phyloP scores from a whole-genome alignment of 164 flowering plant genomes.

The Vitis cinerea region DNA sequence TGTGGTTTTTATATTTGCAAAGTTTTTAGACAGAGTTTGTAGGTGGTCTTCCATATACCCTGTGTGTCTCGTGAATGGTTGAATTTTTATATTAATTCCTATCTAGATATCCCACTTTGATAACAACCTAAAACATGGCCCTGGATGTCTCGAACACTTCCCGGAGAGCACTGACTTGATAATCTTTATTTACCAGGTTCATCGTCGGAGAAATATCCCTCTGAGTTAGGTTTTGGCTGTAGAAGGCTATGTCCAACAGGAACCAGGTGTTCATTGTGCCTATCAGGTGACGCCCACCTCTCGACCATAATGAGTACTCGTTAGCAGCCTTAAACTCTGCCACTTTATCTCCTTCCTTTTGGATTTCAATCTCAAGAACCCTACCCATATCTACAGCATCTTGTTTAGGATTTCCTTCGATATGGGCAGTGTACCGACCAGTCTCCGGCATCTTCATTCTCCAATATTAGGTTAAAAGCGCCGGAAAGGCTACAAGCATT shows the following conservation, averaged over 20 bases:
- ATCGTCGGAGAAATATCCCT: conserved; percentile 44
- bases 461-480: conserved; percentile 44
- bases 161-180: conserved; percentile 23
- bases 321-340: conserved; percentile 30
- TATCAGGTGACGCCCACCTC: conserved; percentile 36
- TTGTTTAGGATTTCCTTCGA: conserved; percentile 49
- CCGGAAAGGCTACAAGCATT: conserved; percentile 51
- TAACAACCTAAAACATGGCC: conserved; percentile 30
- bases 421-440: conserved; percentile 48
- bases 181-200: conserved; percentile 15
- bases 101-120: no score
- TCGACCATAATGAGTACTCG: conserved; percentile 31
- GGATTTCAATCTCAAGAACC: conserved; percentile 48
- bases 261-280: conserved; percentile 50
- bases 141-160: conserved; percentile 36
- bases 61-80: no score
- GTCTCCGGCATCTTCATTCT: conserved; percentile 61
- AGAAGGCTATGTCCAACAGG: conserved; percentile 38
- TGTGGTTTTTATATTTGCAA: no score
- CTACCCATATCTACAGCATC: conserved; percentile 51
- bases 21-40: no score
- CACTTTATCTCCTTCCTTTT: conserved; percentile 40
- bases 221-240: conserved; percentile 46
- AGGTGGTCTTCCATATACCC: no score
- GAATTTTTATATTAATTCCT: no score